Evolutionary conservation across 495 filamentous ascomycete species (phyloP), one percentile per base, ranked within the genome.

Genomic region (Penicillium taxi): DNA sequence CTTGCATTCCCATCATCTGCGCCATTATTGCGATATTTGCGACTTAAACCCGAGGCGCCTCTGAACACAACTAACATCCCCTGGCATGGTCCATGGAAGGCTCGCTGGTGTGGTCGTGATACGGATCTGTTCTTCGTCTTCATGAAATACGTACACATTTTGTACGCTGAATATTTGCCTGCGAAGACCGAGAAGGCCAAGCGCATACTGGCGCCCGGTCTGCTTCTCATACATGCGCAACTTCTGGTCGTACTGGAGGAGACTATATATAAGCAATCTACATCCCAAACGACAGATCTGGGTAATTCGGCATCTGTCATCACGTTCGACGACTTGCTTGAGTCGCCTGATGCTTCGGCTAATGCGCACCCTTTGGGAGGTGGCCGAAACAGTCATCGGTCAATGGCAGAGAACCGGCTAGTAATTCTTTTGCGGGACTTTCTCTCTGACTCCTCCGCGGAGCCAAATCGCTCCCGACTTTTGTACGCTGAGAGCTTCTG

Each of bases 91-190:
- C 79, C 80, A 1, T 98, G 91, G 91, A 64, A 81, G 4, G 73
- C 77, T 19, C 77, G 87, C 32, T 98, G 91, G 91, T 78, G 73
- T 44, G 91, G 91, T 6, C 77, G 80, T 12, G 91, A 98, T 45
- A 94, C 82, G 9, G 91, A 96, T 61, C 64, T 98, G 29, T 85
- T 96, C 50, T 96, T 84, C 63, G 80, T 95, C 11, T 98, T 98
- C 58, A 77, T 81, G 58, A 96, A 94, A 63, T 80, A 91, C 53
- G 91, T 84, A 44, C 82, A 93, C 54, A 78, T 90, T 29, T 63
- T 98, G 5, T 74, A 82, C 25, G 78, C 81, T 17, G 86, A 93
- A 40, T 89, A 88, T 50, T 64, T 94, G 31, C 84, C 85, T 0
- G 42, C 69, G 1, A 76, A 80, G 6, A 61, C 72, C 6, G 77